Percentiles rank a stretch among this genome's conserved stretches.
Conservation (phyloP, 2,329 filamentous ascomycete genomes). For the Colletotrichum orbiculare region DNA sequence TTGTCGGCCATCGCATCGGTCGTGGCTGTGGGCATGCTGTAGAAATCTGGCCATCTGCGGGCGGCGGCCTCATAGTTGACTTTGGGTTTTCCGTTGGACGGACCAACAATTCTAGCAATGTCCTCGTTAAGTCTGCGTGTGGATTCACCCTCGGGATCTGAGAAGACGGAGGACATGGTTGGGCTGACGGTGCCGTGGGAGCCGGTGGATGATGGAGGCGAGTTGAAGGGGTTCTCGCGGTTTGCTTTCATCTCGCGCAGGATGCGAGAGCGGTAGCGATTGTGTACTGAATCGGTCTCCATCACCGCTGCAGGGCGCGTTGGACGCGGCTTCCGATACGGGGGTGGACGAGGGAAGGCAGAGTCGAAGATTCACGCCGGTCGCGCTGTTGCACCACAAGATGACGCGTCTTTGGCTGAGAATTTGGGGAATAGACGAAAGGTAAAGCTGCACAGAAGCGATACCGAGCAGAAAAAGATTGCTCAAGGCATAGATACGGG, state of each 20-base stretch:
- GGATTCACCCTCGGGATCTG: conserved; percentile 64
- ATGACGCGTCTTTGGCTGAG: conserved; percentile 25
- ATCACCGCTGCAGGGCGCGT: conserved; percentile 43
- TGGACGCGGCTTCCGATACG: conserved; percentile 29
- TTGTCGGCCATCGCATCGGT: conserved; percentile 18
- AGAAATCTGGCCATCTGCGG: conserved; percentile 65
- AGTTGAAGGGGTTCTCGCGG: conserved; percentile 67
- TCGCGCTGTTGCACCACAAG: conserved; percentile 11
- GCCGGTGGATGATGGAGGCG: conserved; percentile 67
- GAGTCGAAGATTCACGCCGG: conserved; percentile 22
- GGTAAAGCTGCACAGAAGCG: conserved; percentile 35
- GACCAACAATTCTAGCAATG: conserved; percentile 55
- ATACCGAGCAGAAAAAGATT: conserved; percentile 33
- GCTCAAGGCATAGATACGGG: conserved; percentile 30
- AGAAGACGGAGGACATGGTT: conserved; percentile 64
- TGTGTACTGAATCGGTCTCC: conserved; percentile 52
- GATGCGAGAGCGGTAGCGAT: conserved; percentile 59
- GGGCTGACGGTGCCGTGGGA: conserved; percentile 67
- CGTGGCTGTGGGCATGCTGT: conserved; percentile 51
- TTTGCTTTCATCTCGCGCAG: conserved; percentile 64
- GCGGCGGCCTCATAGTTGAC: conserved; percentile 59
- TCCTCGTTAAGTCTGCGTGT: conserved; percentile 63
- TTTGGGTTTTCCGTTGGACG: conserved; percentile 49
- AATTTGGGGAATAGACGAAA: not conserved
- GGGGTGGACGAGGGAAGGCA: conserved; percentile 27